Evolutionary conservation across 1,284 basidiomycete species (phyloP).

Genomic region (Inonotus obliquus): DNA sequence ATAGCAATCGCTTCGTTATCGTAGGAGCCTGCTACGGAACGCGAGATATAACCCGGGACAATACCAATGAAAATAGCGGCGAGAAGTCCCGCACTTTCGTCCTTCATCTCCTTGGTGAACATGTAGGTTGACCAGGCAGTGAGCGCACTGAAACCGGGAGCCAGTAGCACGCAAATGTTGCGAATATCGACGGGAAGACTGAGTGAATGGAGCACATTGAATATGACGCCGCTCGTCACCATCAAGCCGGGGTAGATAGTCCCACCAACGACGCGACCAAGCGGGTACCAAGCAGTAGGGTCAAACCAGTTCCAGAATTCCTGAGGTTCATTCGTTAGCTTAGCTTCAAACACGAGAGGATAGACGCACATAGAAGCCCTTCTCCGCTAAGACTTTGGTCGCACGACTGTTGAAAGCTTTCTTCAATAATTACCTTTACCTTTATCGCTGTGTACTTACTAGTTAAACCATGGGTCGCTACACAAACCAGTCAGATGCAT

Average conservation of each 20-base stretch:
- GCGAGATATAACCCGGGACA: slow-evolving; percentile 96
- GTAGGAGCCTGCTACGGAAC: slow-evolving; percentile 98
- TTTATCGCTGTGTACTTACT: slow-evolving; percentile 45
- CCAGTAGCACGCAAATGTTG: slow-evolving; percentile 95
- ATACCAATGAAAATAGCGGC: slow-evolving; percentile 99
- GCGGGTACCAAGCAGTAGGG: slow-evolving; percentile 97
- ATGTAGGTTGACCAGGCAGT: slow-evolving; percentile 98
- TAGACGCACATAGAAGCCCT: slow-evolving; percentile 84
- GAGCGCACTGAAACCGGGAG: slow-evolving; percentile 93
- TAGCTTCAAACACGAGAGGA: neutral
- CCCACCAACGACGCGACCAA: slow-evolving; percentile 96
- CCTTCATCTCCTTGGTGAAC: slow-evolving; percentile 95
- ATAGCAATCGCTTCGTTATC: slow-evolving; percentile 99
- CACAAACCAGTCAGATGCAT: slow-evolving; percentile 17
- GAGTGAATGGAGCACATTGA: slow-evolving; percentile 83
- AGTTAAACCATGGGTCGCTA: slow-evolving; percentile 98
- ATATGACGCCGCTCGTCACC: slow-evolving; percentile 96
- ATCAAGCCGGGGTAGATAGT: slow-evolving; percentile 98
- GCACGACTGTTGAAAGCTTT: slow-evolving; percentile 61
- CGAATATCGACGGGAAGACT: slow-evolving; percentile 97
- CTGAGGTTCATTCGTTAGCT: slow-evolving; percentile 37
- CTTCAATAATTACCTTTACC: neutral
- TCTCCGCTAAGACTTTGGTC: slow-evolving; percentile 79
- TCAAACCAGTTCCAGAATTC: slow-evolving; percentile 99
- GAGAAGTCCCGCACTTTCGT: slow-evolving; percentile 89